Evolutionary conservation across 140 eudicot species (phyloP), one percentile per base, ranked within the genome.

Genomic region (Stevia rebaudiana): DNA sequence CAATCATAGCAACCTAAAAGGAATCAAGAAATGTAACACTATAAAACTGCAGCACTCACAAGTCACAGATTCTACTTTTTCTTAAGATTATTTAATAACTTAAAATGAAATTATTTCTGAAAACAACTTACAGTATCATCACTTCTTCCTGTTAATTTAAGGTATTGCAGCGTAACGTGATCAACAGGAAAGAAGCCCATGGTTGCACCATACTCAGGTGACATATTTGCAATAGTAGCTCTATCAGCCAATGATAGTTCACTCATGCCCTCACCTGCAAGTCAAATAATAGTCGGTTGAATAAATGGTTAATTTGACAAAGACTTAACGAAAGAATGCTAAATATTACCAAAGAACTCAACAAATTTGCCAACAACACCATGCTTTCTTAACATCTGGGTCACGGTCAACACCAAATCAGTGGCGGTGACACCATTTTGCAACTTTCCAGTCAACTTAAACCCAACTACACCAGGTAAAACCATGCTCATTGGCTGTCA

Each of bases 161-260:
- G 95, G 77, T 92, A 92, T 46, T 92, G 89, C 61, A 92, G 52
- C 0, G 99, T 92, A 50, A 92, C 94, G 30, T 85, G 95, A 72
- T 92, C 99, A n/a, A 92, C 99, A 61, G 96, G 98, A 79, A 91
- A 91, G 87, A 91, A 91, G 9, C 98, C 98, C 98, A 92, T 92
- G 63, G 99, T 92, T 51, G 99, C 97, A 67, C 99, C 99, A 76
- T 92, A 92, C 76, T 92, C 99, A 0, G 99, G 99, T 24, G 99
- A 88, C 99, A 92, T 92, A 51, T 92, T 92, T 65, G 97, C 99
- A 75, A 92, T 92, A 41, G 99, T 92, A n/a, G 98, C 98, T 81
- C 98, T 88, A 74, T 92, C 98, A 56, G 98, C 96, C 69, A 92
- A 82, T 19, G 98, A 77, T 44, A 88, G 61, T 51, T 82, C 79